These are phyloP conservation scores for Strigomonas culicis DNA, from an alignment of 208 protist genomes.

Conservation along the genomic window DNA sequence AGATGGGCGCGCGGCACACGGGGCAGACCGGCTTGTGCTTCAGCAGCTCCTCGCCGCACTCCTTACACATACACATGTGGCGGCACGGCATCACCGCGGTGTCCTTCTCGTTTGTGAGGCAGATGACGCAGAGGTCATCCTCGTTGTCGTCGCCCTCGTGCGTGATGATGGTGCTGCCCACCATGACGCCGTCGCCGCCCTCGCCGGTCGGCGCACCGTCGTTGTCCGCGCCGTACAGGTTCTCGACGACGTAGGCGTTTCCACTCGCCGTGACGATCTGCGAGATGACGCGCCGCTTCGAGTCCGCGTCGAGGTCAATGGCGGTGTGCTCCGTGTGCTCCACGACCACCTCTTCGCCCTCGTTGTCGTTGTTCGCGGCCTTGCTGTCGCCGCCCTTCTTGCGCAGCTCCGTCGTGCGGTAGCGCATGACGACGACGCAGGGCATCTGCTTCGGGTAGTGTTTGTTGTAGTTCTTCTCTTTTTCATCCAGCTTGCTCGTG, in stretches of 20 bases:
- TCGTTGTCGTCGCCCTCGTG: slow-evolving; percentile 79
- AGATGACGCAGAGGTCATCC: slow-evolving; percentile 92
- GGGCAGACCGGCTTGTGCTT: slow-evolving; percentile 93
- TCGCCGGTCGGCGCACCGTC: slow-evolving; percentile 30
- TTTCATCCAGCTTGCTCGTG: slow-evolving; percentile 68
- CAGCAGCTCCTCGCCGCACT: slow-evolving; percentile 91
- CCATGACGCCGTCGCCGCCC: slow-evolving; percentile 63
- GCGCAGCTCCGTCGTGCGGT: slow-evolving; percentile 64
- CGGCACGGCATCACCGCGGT: slow-evolving; percentile 93
- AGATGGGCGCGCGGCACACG: slow-evolving; percentile 89
- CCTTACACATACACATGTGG: slow-evolving; percentile 94
- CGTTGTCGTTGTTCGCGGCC: slow-evolving; percentile 15
- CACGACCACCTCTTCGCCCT: slow-evolving; percentile 45
- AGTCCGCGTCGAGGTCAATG: slow-evolving; percentile 72
- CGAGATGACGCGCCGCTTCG: slow-evolving; percentile 78
- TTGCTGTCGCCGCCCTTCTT: slow-evolving; percentile 32
- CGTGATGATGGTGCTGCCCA: slow-evolving; percentile 58
- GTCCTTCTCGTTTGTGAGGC: slow-evolving; percentile 88
- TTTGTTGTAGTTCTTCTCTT: slow-evolving; percentile 83
- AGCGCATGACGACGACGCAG: slow-evolving; percentile 88
- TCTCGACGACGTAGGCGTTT: slow-evolving; percentile 85
- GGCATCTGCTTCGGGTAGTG: slow-evolving; percentile 90
- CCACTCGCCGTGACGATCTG: slow-evolving; percentile 76
- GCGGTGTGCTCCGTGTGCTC: slow-evolving; percentile 89
- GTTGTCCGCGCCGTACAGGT: slow-evolving; percentile 80